phyloP scores from a whole-genome alignment of 2,329 filamentous ascomycete genomes.

The Ascosphaera aggregata region DNA sequence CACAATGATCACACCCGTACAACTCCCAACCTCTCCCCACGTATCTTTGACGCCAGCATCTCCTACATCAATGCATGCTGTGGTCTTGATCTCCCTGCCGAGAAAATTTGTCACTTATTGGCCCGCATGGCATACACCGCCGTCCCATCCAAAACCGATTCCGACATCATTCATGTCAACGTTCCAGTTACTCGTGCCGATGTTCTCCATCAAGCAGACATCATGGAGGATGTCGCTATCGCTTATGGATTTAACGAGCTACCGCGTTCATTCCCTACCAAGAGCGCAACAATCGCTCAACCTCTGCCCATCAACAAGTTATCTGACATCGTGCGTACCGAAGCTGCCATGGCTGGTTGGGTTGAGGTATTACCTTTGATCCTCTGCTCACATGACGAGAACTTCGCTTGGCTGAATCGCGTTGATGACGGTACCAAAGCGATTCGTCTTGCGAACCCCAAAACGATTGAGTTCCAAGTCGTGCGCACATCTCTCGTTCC shows the following conservation, averaged over 20 bases:
- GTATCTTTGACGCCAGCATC: slow-evolving; percentile 58
- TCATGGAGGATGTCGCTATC: slow-evolving; percentile 96
- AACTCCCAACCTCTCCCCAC: slow-evolving; percentile 57
- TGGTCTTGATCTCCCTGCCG: slow-evolving; percentile 51
- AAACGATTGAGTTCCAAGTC: slow-evolving; percentile 82
- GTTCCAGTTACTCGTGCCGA: slow-evolving; percentile 82
- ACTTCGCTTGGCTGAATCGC: slow-evolving; percentile 86
- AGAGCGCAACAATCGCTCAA: slow-evolving; percentile 64
- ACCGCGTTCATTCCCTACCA: slow-evolving; percentile 65
- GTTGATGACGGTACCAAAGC: slow-evolving; percentile 66
- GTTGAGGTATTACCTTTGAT: slow-evolving; percentile 89
- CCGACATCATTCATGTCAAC: slow-evolving; percentile 53
- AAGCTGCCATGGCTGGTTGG: slow-evolving; percentile 89
- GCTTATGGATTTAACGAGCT: slow-evolving; percentile 96
- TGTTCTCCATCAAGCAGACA: slow-evolving; percentile 85
- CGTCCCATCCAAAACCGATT: slow-evolving; percentile 43
- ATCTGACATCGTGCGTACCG: slow-evolving; percentile 66
- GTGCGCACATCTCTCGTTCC: slow-evolving; percentile 71
- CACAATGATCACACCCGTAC: slow-evolving; percentile 70
- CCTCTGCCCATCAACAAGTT: slow-evolving; percentile 88
- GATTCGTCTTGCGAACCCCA: slow-evolving; percentile 72
- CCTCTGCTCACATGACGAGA: slow-evolving; percentile 93
- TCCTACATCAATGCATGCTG: slow-evolving; percentile 89
- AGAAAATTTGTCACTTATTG: slow-evolving; percentile 55
- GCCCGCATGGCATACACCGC: slow-evolving; percentile 78